Evolutionary conservation across 257 asterid species (phyloP).

Genomic region (Haberlea rhodopensis): DNA sequence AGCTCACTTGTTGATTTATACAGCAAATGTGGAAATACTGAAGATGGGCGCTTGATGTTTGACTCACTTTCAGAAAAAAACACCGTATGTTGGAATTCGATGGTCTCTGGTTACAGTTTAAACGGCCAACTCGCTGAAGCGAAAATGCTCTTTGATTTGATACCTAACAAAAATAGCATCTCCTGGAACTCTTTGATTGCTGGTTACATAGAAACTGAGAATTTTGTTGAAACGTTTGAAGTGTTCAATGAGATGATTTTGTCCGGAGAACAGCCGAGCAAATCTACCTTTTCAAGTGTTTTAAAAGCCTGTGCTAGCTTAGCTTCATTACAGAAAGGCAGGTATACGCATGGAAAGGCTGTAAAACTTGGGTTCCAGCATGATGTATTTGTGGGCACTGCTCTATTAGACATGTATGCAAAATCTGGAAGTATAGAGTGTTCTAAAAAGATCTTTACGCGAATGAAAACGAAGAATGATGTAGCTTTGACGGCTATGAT

Average conservation of each 20-base stretch:
- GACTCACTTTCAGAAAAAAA: constrained; percentile 50
- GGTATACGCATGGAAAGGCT: constrained; percentile 52
- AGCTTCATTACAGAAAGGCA: constrained; percentile 63
- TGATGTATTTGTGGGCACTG: constrained; percentile 65
- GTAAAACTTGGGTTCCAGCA: constrained; percentile 57
- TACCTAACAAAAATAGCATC: constrained; percentile 49
- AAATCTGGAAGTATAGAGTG: constrained; percentile 65
- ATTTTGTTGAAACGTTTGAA: constrained; percentile 43
- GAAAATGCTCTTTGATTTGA: constrained; percentile 45
- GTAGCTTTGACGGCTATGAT: constrained; percentile 83
- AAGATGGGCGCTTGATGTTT: constrained; percentile 48
- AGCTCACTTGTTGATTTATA: constrained; percentile 66
- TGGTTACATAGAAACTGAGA: constrained; percentile 46
- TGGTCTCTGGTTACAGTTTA: constrained; percentile 67
- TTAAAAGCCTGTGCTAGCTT: constrained; percentile 67
- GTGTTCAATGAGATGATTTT: constrained; percentile 55
- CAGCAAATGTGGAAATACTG: constrained; percentile 60
- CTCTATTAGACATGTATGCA: constrained; percentile 74
- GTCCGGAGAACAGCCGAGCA: constrained; percentile 57
- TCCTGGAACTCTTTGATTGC: constrained; percentile 80
- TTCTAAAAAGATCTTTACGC: constrained; percentile 43
- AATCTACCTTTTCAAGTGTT: constrained; percentile 71
- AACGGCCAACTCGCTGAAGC: constrained; percentile 58
- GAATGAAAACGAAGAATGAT: constrained; percentile 52
- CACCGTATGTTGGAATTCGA: constrained; percentile 70